Evolutionary conservation across 352 stramenopile genomes (phyloP).

Genomic region (Thalassiosira ordinaria): DNA sequence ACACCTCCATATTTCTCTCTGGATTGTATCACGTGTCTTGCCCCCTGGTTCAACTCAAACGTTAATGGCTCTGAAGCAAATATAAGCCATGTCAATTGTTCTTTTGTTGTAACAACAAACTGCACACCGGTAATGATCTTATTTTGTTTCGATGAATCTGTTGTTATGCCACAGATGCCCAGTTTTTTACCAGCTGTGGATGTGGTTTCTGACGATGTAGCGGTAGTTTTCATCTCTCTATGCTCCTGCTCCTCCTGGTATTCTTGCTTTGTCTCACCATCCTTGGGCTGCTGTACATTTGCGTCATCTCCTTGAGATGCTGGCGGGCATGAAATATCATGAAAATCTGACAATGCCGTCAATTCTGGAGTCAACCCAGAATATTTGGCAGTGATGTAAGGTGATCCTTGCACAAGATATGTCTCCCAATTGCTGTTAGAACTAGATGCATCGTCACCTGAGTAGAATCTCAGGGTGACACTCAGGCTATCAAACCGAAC

Average conservation of each 20-base stretch:
- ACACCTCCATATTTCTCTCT: slow-evolving; percentile 63
- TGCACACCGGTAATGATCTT: slow-evolving; percentile 70
- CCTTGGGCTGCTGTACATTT: slow-evolving; percentile 13
- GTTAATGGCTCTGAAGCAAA: slow-evolving; percentile 79
- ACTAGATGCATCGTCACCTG: slow-evolving; percentile 8
- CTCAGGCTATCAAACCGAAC: slow-evolving; percentile 76
- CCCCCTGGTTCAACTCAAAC: slow-evolving; percentile 62
- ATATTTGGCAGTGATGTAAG: slow-evolving; percentile 76
- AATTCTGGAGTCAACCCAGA: slow-evolving; percentile 63
- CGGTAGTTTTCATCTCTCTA: not conserved
- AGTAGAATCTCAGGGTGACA: slow-evolving; percentile 77
- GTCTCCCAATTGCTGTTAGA: slow-evolving; percentile 66
- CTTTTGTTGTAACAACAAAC: slow-evolving; percentile 75
- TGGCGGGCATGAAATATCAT: slow-evolving; percentile 63
- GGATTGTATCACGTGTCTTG: slow-evolving; percentile 58
- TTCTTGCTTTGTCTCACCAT: slow-evolving; percentile 2
- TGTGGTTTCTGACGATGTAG: slow-evolving; percentile 5
- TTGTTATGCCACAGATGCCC: slow-evolving; percentile 44
- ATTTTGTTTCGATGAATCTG: slow-evolving; percentile 38
- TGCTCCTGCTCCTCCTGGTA: not conserved
- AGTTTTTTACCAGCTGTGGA: slow-evolving; percentile 39
- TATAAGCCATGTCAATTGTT: slow-evolving; percentile 73
- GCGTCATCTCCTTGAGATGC: slow-evolving; percentile 21
- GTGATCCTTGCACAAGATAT: slow-evolving; percentile 79
- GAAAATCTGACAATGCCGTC: slow-evolving; percentile 72